These are phyloP conservation scores for Neophaeococcomyces mojaviensis DNA, from an alignment of 2,329 filamentous ascomycete genomes.

Conservation along the genomic window DNA sequence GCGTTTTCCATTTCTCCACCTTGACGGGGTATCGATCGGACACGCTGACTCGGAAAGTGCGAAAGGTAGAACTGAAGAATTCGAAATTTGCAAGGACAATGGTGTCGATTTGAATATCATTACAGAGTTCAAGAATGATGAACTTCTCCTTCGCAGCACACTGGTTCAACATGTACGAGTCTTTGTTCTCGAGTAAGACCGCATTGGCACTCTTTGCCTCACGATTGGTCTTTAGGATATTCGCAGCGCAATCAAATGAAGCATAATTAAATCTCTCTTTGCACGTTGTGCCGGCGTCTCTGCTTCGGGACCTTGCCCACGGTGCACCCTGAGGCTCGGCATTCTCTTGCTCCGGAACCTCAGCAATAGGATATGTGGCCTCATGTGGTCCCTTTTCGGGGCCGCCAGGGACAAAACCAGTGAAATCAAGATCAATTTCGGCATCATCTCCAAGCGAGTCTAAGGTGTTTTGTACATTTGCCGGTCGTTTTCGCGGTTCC, in stretches of 20 bases:
- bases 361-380: constrained; percentile 16
- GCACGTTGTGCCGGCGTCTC: constrained; percentile 93
- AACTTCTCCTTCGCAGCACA: constrained; percentile 85
- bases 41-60: constrained; percentile 82
- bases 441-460: constrained; percentile 79
- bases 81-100: constrained; percentile 97
- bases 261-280: constrained; percentile 97
- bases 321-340: constrained; percentile 40
- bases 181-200: constrained; percentile 91
- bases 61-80: constrained; percentile 96
- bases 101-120: constrained; percentile 80
- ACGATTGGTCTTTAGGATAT: constrained; percentile 79
- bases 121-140: constrained; percentile 86
- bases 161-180: constrained; percentile 94
- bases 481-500: constrained; percentile 39
- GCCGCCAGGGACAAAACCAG: constrained; percentile 49
- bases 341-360: constrained; percentile 21
- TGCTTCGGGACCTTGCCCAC: constrained; percentile 60
- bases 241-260: constrained; percentile 93
- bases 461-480: constrained; percentile 58
- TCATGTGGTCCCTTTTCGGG: constrained; percentile 22
- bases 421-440: constrained; percentile 72
- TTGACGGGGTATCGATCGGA: constrained; percentile 94
- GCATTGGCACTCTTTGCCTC: constrained; percentile 82
- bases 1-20: constrained; percentile 77